Evolutionary conservation across 495 filamentous ascomycete genomes (phyloP), one percentile per base, ranked within the genome.

Genomic region (Aspergillus mulundensis): DNA sequence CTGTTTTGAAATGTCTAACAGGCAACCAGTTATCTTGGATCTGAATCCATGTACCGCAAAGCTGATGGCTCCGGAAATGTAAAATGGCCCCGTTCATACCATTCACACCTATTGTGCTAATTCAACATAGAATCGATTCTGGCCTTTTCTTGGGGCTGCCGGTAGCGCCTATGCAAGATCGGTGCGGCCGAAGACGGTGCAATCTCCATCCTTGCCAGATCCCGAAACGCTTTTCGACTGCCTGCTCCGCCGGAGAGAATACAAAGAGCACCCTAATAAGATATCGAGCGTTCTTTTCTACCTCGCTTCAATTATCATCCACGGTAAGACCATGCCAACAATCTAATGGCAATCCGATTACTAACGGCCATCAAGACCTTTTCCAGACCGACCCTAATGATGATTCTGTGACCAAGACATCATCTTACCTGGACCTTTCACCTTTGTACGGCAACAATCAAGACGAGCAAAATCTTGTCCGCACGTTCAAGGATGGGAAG

Each of bases 271-370:
- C 70, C 83, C 86, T 5, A 92, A 88, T 63, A 87, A 88, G 59
- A 85, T 95, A 18, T 95, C 91, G 1, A 93, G 88, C 63, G 79
- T 95, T 53, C 73, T 97, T 12, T 97, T 91, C 78, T 92, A 97
- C 60, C 82, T 91, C 66, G 91, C 90, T 7, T 88, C 85, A 15
- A 89, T 95, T 53, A 92, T 96, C 57, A 95, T 94, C 62, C 91
- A 96, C 60, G 87, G 85, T 77, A 66, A 34, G 72, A 57, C 21
- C 19, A 16, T 10, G 4, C 2, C 38, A 18, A 24, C 28, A 7
- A 23, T 7, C 40, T 7, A 36, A 21, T 40, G 18, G 36, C 5
- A 14, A 32, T 28, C 40, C 14, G 14, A 5, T 34, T 7, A 39
- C 67, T 78, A 30, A 76, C 50, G 25, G 30, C 5, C 0, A 18